These are phyloP conservation scores for Chrysoporthe puriensis DNA, from an alignment of 2,329 filamentous ascomycete species.

Conservation along the genomic window DNA sequence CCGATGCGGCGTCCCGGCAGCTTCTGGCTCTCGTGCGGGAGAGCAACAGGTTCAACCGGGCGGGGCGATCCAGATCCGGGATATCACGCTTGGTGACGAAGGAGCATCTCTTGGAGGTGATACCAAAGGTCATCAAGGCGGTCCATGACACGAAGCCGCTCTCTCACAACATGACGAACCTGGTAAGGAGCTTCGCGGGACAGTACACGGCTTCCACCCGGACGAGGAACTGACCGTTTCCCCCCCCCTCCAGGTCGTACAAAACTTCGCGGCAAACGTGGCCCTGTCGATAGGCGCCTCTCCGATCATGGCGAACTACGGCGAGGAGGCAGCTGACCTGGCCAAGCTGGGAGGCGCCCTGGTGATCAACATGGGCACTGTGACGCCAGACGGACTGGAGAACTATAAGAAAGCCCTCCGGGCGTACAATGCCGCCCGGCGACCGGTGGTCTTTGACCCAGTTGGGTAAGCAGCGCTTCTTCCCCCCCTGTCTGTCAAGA, in stretches of 20 bases:
- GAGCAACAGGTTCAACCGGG: slow-evolving; percentile 37
- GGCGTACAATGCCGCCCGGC: slow-evolving; percentile 78
- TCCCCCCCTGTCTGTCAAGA: too few species aligned
- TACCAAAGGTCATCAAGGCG: slow-evolving; percentile 55
- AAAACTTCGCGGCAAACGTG: slow-evolving; percentile 93
- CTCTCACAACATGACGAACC: slow-evolving; percentile 96
- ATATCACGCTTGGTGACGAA: fast-evolving
- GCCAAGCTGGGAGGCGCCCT: slow-evolving; percentile 75
- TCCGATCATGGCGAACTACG: slow-evolving; percentile 93
- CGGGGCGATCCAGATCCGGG: slow-evolving; percentile 20
- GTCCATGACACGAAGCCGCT: slow-evolving; percentile 71
- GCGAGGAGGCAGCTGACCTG: slow-evolving; percentile 80
- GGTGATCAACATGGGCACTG: slow-evolving; percentile 94
- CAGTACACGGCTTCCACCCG: background rate
- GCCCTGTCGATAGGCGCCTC: slow-evolving; percentile 82
- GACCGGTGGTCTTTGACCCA: slow-evolving; percentile 83
- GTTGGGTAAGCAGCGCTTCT: slow-evolving; percentile 66
- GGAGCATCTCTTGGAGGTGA: slow-evolving; percentile 35
- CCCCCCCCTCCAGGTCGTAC: slow-evolving; percentile 62
- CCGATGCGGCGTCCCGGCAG: slow-evolving; percentile 62
- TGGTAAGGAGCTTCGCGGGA: slow-evolving; percentile 48
- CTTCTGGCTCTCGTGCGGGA: slow-evolving; percentile 61
- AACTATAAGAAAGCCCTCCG: slow-evolving; percentile 75
- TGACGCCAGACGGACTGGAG: slow-evolving; percentile 72
- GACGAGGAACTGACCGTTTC: background rate